Evolutionary conservation across 768 basidiomycete species (phyloP), one percentile per base, ranked within the genome.

Genomic region (Mycena maculata): DNA sequence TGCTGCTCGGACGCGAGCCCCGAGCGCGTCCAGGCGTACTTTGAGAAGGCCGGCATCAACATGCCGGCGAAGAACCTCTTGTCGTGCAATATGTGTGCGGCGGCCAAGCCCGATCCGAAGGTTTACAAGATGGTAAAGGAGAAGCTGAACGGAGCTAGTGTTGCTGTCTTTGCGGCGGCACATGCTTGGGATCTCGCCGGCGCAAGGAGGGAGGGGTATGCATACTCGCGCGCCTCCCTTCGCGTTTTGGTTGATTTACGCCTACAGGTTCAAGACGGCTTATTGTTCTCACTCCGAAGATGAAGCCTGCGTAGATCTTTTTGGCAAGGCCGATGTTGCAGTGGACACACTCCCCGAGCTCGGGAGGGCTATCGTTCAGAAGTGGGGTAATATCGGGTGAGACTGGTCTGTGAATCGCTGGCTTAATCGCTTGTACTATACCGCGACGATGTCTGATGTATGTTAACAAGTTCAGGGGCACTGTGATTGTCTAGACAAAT

Each of bases 1-100:
- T 60, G 59, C 49, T 60, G 59, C 59, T 60, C 59, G 7, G 59
- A 60, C 59, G 59, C 38, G 25, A 60, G 25, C 49, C 59, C 59
- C 18, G 59, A 60, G 25, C 49, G 59, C n/a, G 48, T 60, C 11
- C 18, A n/a, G 20, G 38, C 36, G 12, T 60, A 52, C 16, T 60
- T 52, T 11, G 58, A 36, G 12, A 52, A 60, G 28, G 39, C 28
- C 18, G 59, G 49, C 3, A 52, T 60, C 12, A 48, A 50, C 18
- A 50, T 60, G 59, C 59, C 59, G 11, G n/a, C 30, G 22, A 48
- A 50, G 15, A 60, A 60, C 28, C 33, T 60, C 11, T 31, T 60
- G 23, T 60, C 59, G 48, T 60, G 59, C 49, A 28, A 60, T 20
- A 60, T 60, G 58, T 60, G 58, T 23, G 23, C 15, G 25, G 58